Evolutionary conservation across 352 stramenopile species (phyloP), one percentile per base, ranked within the genome.

Genomic region (Halophytophthora batemanensis): DNA sequence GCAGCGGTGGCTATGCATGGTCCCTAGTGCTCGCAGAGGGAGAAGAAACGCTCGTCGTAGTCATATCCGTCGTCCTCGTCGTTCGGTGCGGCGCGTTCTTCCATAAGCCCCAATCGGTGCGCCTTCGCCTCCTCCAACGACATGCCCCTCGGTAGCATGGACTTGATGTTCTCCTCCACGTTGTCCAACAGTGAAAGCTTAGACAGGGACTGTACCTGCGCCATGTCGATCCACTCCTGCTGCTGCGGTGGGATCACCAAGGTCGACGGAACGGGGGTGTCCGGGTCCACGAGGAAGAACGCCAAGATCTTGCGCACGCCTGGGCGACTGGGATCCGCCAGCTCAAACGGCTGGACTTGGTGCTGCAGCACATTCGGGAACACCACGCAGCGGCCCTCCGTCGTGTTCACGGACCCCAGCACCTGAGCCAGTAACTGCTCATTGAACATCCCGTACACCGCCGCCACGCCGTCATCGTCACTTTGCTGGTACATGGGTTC

Each of bases 321-420:
- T 8, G 65, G 53, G 25, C 62, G 55, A 7, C 31, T 65, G 12
- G 47, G 19, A 44, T 77, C 68, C 10, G 44, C 34, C 10, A 85
- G 45, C 54, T 77, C 50, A 33, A 83, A 83, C 8, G 71, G 66
- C 38, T 71, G 59, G 12, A 82, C 69, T 47, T 68, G 58, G 45
- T 81, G 71, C 44, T 83, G 60, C 17, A 74, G 22, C 2, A n/a
- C 23, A 45, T 83, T 86, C 2, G 64, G 61, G 40, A 81, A 79
- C 17, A 66, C 60, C 14, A 82, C 42, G 18, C 57, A 77, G 0
- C 71, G 53, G 13, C 59, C 57, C 13, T 67, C 50, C 15, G 43
- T 40, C 15, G 66, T 49, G 2, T 13, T 44, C 2, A 76, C 28
- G 8, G 41, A 60, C 1, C 66, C 69, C 15, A 69, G 25, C 1